A percentile compares a stretch with the other conserved stretches of the same genome.
These are phyloP conservation scores for Penicillium sp. DNA, from an alignment of 2,329 filamentous ascomycete species.

Conservation along the genomic window DNA sequence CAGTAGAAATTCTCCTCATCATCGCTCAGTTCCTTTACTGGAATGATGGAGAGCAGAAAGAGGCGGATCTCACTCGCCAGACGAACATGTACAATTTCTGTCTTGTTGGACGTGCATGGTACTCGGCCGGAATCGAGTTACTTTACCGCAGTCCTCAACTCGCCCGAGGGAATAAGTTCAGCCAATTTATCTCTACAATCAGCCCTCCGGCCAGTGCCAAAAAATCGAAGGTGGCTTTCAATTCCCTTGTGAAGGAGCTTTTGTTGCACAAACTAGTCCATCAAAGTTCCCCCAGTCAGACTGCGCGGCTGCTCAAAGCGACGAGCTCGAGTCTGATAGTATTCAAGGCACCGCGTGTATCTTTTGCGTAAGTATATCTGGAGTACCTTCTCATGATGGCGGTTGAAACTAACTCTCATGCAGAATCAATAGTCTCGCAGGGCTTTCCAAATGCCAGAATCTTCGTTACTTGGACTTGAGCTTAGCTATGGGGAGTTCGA, in stretches of 20 bases:
- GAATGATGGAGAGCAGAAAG: neutral
- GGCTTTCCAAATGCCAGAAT: constrained; percentile 59
- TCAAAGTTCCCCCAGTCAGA: constrained; percentile 61
- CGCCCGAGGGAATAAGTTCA: constrained; percentile 54
- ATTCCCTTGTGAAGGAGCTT: constrained; percentile 56
- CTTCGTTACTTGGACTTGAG: constrained; percentile 58
- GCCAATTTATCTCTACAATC: constrained; percentile 58
- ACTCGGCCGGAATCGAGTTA: constrained; percentile 53
- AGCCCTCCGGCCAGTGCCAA: constrained; percentile 54
- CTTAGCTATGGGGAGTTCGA: constrained; percentile 53
- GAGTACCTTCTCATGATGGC: neutral
- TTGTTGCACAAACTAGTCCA: constrained; percentile 62
- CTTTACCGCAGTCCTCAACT: constrained; percentile 60
- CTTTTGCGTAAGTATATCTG: constrained; percentile 53
- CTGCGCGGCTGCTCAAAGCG: constrained; percentile 60
- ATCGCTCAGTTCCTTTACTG: constrained; percentile 50
- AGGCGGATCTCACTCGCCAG: constrained; percentile 42
- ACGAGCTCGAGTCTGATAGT: constrained; percentile 56
- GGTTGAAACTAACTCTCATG: neutral
- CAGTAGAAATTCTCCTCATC: constrained; percentile 58
- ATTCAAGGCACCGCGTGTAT: constrained; percentile 63
- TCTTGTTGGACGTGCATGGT: constrained; percentile 61
- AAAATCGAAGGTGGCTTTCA: constrained; percentile 51
- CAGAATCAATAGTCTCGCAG: constrained; percentile 59
- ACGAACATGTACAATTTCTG: constrained; percentile 56